phyloP scores from a whole-genome alignment of 306 rosid genomes.

The Begonia masoniana region DNA sequence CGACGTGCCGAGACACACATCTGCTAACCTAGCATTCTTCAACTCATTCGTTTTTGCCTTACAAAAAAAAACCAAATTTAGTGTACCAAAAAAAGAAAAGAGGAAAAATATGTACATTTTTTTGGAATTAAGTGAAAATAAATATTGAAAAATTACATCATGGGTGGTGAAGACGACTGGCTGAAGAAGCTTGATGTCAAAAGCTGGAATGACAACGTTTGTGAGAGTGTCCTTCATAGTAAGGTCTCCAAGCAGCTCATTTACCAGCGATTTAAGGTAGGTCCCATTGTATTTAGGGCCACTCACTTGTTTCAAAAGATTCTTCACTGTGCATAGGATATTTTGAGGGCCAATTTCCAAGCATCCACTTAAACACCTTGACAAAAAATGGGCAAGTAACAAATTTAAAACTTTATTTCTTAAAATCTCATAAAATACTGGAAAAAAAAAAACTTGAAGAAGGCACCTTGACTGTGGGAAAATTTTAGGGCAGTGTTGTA shows the following conservation, averaged over 20 bases:
- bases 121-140: too few species aligned
- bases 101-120: background rate
- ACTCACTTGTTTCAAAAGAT: background rate
- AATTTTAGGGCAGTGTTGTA: constrained; percentile 9
- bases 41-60: constrained; percentile 20
- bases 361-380: constrained; percentile 16
- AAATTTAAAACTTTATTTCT: constrained; percentile 17
- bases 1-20: constrained; percentile 27
- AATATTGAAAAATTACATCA: constrained; percentile 11
- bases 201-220: constrained; percentile 25
- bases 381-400: constrained; percentile 20
- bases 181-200: constrained; percentile 30
- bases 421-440: constrained; percentile 17
- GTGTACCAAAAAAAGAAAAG: background rate
- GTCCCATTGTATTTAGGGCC: constrained; percentile 42
- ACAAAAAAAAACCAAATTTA: too few species aligned
- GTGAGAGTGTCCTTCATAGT: constrained; percentile 25
- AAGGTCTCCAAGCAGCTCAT: constrained; percentile 20
- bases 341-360: constrained; percentile 8
- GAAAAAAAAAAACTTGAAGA: too few species aligned
- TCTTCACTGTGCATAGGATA: constrained; percentile 1
- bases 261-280: constrained; percentile 16
- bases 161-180: constrained; percentile 25
- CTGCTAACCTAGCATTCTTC: constrained; percentile 15
- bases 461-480: constrained; percentile 13